Conservation (phyloP, 2,329 filamentous ascomycete genomes). For the Cercospora zeina region DNA sequence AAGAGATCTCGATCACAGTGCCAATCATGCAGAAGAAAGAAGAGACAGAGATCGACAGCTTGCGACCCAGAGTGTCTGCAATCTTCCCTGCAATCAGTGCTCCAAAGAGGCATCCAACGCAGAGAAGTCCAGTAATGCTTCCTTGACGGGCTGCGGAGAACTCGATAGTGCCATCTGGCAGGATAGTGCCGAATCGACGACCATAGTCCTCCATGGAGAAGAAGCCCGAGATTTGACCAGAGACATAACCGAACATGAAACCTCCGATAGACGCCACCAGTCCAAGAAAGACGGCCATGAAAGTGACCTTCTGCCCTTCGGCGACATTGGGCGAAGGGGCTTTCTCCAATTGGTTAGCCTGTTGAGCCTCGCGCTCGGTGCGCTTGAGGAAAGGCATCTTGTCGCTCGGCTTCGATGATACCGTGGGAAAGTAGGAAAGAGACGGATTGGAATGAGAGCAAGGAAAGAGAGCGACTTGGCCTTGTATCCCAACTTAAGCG, state of each 20-base stretch:
- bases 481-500: conserved; percentile 18
- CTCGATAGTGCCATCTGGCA: conserved; percentile 43
- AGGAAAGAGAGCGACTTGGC: not conserved
- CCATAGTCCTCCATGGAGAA: conserved; percentile 54
- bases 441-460: conserved; percentile 8
- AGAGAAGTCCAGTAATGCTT: conserved; percentile 49
- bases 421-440: conserved; percentile 6
- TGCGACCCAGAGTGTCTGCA: conserved; percentile 55
- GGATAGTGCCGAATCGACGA: conserved; percentile 55
- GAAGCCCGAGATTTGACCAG: conserved; percentile 58
- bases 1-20: conserved; percentile 48
- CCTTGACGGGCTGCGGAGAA: conserved; percentile 42
- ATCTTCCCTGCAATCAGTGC: conserved; percentile 49
- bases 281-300: conserved; percentile 55
- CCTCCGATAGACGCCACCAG: conserved; percentile 58
- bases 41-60: conserved; percentile 51
- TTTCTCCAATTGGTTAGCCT: conserved; percentile 39
- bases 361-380: conserved; percentile 37
- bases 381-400: conserved; percentile 41
- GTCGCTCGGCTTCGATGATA: conserved; percentile 12
- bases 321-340: conserved; percentile 28
- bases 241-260: conserved; percentile 52
- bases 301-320: conserved; percentile 36
- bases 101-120: conserved; percentile 47
- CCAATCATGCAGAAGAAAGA: conserved; percentile 49